Evolutionary conservation across 2,329 filamentous ascomycete genomes (phyloP).

Genomic region (Pseudogymnoascus sp.): DNA sequence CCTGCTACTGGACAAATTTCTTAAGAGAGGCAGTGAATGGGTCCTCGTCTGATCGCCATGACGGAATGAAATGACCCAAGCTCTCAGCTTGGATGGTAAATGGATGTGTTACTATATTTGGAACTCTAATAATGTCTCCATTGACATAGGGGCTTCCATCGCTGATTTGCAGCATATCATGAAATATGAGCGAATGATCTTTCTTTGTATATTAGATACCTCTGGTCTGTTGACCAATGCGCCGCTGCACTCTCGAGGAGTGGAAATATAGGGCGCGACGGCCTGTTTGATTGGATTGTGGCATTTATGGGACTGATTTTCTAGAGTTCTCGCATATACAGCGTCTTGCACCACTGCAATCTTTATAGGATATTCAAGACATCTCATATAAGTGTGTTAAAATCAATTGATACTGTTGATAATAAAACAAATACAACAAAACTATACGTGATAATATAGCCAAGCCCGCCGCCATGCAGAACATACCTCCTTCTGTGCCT

Average conservation of each 20-base stretch:
- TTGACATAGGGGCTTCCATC: background rate
- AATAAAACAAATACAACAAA: background rate
- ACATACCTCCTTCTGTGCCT: background rate
- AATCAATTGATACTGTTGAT: constrained; percentile 1
- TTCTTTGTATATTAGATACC: constrained; percentile 7
- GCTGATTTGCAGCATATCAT: constrained; percentile 5
- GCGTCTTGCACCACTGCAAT: background rate
- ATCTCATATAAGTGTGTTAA: background rate
- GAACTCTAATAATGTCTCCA: background rate
- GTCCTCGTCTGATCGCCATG: constrained; percentile 43
- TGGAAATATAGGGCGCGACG: background rate
- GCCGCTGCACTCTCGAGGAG: background rate
- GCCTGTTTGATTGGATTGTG: background rate
- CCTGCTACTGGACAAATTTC: constrained; percentile 86
- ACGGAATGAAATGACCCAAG: background rate
- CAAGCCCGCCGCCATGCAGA: background rate
- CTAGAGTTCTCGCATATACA: constrained; percentile 1
- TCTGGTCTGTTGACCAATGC: constrained; percentile 1
- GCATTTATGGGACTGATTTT: constrained; percentile 3
- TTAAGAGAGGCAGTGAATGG: constrained; percentile 96
- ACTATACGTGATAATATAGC: background rate
- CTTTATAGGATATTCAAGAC: background rate
- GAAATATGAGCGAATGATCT: constrained; percentile 6
- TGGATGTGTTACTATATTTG: background rate
- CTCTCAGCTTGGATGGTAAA: background rate